A percentile compares a stretch with the other conserved stretches of the same genome.
Evolutionary conservation across 1,139 yeast genomes (phyloP).

Genomic region (Yamadazyma diddensiae): DNA sequence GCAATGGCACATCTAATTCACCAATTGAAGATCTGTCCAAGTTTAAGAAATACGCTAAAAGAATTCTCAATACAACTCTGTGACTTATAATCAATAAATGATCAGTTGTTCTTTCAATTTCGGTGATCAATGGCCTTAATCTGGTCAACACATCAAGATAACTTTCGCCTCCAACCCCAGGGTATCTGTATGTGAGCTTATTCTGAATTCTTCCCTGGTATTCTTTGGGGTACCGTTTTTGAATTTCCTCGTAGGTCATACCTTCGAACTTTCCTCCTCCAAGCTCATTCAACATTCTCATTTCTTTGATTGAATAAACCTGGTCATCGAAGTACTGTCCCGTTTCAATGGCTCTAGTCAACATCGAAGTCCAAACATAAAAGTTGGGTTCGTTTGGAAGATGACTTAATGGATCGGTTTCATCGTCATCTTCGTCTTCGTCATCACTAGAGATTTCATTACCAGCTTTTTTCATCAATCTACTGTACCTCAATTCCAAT

Average conservation of each 20-base stretch:
- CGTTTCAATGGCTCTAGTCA: conserved; percentile 73
- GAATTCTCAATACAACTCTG: conserved; percentile 83
- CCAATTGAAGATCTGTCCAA: conserved; percentile 80
- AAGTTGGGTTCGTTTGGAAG: conserved; percentile 66
- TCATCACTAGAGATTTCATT: neutral
- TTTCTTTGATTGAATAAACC: conserved; percentile 75
- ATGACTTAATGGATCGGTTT: conserved; percentile 22
- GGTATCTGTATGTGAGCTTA: conserved; percentile 82
- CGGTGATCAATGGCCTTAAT: conserved; percentile 85
- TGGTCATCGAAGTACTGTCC: conserved; percentile 71
- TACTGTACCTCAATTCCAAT: conserved; percentile 40
- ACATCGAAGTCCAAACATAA: conserved; percentile 93
- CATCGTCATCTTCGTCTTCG: conserved; percentile 20
- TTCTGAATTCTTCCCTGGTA: conserved; percentile 71
- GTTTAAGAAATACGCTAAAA: conserved; percentile 86
- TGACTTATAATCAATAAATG: conserved; percentile 83
- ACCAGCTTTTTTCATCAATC: conserved; percentile 18
- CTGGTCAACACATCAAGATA: conserved; percentile 91
- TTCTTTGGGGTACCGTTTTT: conserved; percentile 68
- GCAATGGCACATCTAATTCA: conserved; percentile 88
- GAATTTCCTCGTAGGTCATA: conserved; percentile 78
- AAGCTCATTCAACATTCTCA: conserved; percentile 90
- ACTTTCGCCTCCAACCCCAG: conserved; percentile 97
- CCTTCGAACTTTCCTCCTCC: conserved; percentile 95
- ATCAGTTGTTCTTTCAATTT: conserved; percentile 87